Evolutionary conservation across 495 filamentous ascomycete species (phyloP), one percentile per base, ranked within the genome.

Genomic region (Penicillium pancosmium): DNA sequence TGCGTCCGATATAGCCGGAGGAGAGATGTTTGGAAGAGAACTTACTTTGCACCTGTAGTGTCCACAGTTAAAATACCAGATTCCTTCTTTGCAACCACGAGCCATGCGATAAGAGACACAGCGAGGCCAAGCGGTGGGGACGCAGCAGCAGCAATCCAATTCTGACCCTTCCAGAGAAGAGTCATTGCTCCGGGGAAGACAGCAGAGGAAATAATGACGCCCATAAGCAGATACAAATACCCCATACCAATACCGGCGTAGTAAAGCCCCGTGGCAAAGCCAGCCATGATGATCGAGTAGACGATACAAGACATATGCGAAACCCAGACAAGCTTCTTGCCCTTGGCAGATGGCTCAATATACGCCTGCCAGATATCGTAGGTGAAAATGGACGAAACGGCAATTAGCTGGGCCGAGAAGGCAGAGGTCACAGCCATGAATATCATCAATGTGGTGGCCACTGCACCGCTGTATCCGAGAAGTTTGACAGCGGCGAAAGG

Each of bases 391-490:
- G 89, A 92, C 19, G 89, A 93, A 46, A 97, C 93, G 38, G 93
- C 93, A 57, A 98, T 96, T 31, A 97, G 77, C 71, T 97, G 91
- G 0, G 91, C 89, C 13, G 92, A 96, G 52, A 88, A 90, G 11
- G 93, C 93, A 11, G 86, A 91, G 3, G 93, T 98, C 46, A 97
- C 93, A 16, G 93, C 93, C 91, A 97, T 96, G 80, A 98, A 97
- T 53, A 97, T 85, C 55, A 98, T 87, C 13, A 98, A 76, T 0
- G 95, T 82, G 0, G 91, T 91, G 25, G 85, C 90, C 23, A 86
- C 88, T 3, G 93, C 93, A 34, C 93, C 93, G 10, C 92, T 93
- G 65, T 88, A 90, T 3, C 93, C 93, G 21, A 97, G 82, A 5
- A 98, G 72, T n/a, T 92, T 90, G 52, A 96, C 90, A 2, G 93